Evolutionary conservation across 768 basidiomycete species (phyloP), one percentile per base, ranked within the genome.

Genomic region (Sutorius australiensis): DNA sequence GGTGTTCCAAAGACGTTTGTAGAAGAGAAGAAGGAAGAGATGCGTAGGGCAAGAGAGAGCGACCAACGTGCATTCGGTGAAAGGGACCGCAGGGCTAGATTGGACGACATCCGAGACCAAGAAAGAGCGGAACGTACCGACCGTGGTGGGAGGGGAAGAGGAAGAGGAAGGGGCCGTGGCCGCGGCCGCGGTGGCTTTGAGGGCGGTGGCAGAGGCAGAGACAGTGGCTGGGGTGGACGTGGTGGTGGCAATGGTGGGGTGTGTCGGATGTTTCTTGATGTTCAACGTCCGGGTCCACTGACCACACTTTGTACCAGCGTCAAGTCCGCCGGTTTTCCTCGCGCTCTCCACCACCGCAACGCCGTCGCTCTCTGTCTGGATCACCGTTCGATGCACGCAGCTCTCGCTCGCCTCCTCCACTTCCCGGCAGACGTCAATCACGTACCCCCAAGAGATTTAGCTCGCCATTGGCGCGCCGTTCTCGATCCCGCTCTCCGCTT

Each of bases 1-100:
- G 94, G 94, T 54, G 89, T 99, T 0, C 97, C 97, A 8, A 81
- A 82, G 11, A 88, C 88, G 11, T 90, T 95, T 63, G 81, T 97
- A 3, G 92, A 97, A 60, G 85, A 87, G 68, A 95, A 95, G 73
- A 97, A 97, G 68, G 82, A 83, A 62, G 93, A 95, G 67, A 84
- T 95, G 80, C 78, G 89, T n/a, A 77, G 76, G 51, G 83, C 81
- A 19, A 75, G 80, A 43, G 81, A 83, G 54, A 79, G 73, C 33
- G 87, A 91, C 61, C 76, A 76, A 6, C 76, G 82, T 17, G 81
- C 82, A 3, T 75, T 90, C 50, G 83, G 84, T 40, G 86, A 90
- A 61, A 76, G 86, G 47, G 87, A 89, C 62, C 78, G 89, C 50
- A 74, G 89, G 24, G 74, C 76, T 42, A 77, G 83, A 39, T 70